Percentiles rank a stretch among this genome's conserved stretches.
These are phyloP conservation scores for Globisporangium parvum DNA, from an alignment of 352 stramenopile genomes.

Conservation along the genomic window DNA sequence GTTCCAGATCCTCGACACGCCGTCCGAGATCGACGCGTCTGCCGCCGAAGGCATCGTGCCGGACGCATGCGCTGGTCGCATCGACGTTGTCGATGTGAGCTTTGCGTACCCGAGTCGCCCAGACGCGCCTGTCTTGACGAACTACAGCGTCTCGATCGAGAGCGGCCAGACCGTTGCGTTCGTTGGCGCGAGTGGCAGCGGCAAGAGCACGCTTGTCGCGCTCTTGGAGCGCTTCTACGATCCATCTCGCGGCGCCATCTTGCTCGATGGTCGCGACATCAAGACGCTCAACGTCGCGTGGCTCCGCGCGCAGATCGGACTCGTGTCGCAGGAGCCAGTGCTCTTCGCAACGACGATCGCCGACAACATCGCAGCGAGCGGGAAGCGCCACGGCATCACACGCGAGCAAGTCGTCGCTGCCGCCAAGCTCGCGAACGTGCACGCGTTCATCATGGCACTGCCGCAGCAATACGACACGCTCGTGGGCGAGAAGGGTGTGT, in stretches of 20 bases:
- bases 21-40: slow-evolving; percentile 38
- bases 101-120: slow-evolving; percentile 1
- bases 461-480: slow-evolving; percentile 81
- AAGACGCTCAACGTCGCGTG: slow-evolving; percentile 42
- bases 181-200: slow-evolving; percentile 3
- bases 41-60: slow-evolving; percentile 20
- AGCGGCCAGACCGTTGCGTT: slow-evolving; percentile 1
- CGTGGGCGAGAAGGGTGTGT: slow-evolving; percentile 30
- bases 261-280: slow-evolving; percentile 75
- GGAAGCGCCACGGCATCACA: slow-evolving; percentile 1
- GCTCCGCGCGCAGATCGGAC: slow-evolving; percentile 34
- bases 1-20: slow-evolving; percentile 46
- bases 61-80: slow-evolving; percentile 20
- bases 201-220: slow-evolving; percentile 7
- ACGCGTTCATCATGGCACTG: slow-evolving; percentile 71
- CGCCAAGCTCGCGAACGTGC: slow-evolving; percentile 34
- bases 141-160: slow-evolving; percentile 1
- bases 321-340: slow-evolving; percentile 81
- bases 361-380: slow-evolving; percentile 87
- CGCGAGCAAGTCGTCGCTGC: slow-evolving; percentile 11
- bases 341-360: slow-evolving; percentile 87
- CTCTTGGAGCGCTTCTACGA: slow-evolving; percentile 12
- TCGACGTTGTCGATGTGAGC: slow-evolving; percentile 38
- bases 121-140: background rate
- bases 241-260: slow-evolving; percentile 1